A percentile compares a stretch with the other conserved stretches of the same genome.
phyloP scores from a whole-genome alignment of 169 alveolate species.

The Plasmodium knowlesi region DNA sequence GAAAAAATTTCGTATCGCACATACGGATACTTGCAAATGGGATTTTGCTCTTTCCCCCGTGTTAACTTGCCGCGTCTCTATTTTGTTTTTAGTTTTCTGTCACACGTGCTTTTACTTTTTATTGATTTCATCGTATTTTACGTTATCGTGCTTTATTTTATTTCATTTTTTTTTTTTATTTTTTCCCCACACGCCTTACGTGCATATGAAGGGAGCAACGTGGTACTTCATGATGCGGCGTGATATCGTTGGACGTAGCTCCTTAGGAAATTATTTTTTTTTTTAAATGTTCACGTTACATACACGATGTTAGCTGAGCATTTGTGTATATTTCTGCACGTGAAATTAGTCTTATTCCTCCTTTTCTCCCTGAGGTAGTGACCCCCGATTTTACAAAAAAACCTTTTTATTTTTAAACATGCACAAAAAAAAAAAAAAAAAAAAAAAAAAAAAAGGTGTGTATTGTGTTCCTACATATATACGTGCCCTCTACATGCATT shows the following conservation, averaged over 20 bases:
- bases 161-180: not conserved
- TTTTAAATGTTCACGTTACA: not conserved
- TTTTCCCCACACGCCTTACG: not conserved
- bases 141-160: too few species aligned
- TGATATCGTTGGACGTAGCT: not conserved
- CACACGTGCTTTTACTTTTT: not conserved
- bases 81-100: not conserved
- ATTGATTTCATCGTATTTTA: not conserved
- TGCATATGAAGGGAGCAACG: not conserved
- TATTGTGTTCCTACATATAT: not conserved
- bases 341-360: not conserved
- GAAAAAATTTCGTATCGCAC: not conserved
- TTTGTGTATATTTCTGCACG: not conserved
- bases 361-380: not conserved
- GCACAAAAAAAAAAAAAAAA: not conserved
- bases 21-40: not conserved
- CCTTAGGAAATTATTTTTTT: not conserved
- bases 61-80: not conserved
- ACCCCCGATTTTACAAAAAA: not conserved
- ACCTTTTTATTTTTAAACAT: not conserved
- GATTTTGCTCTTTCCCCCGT: not conserved
- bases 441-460: not conserved
- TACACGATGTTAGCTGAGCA: not conserved
- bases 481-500: not conserved
- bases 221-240: not conserved